phyloP scores from a whole-genome alignment of 1,139 yeast species.

The Lodderomyces parapsilosis region DNA sequence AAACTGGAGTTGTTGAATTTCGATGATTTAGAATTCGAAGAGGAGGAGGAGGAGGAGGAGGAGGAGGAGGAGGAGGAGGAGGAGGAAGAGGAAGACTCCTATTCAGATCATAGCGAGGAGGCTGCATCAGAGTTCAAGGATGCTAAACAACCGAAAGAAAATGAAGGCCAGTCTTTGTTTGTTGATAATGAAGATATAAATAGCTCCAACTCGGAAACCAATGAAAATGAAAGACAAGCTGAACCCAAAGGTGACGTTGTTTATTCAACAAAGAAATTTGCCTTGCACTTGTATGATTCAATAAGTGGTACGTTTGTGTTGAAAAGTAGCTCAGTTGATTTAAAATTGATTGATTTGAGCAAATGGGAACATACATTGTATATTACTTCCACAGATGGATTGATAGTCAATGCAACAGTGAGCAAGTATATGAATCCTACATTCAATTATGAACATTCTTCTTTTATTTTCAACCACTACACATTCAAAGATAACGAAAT shows the following conservation, averaged over 20 bases:
- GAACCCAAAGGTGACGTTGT: slow-evolving; percentile 15
- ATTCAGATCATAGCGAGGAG: slow-evolving; percentile 15
- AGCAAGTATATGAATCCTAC: slow-evolving; percentile 59
- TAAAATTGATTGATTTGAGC: slow-evolving; percentile 46
- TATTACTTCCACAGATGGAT: slow-evolving; percentile 20
- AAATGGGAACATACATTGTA: slow-evolving; percentile 55
- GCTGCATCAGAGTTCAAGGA: slow-evolving; percentile 10
- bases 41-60: slow-evolving; percentile 9
- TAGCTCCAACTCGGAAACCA: not conserved
- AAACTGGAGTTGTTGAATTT: slow-evolving; percentile 22
- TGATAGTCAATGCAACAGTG: slow-evolving; percentile 44
- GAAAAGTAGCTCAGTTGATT: slow-evolving; percentile 26
- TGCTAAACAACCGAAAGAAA: slow-evolving; percentile 8
- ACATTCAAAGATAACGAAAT: slow-evolving; percentile 21
- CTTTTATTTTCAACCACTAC: slow-evolving; percentile 67
- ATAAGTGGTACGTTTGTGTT: slow-evolving; percentile 47
- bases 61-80: slow-evolving; percentile 8
- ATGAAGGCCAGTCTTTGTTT: slow-evolving; percentile 9
- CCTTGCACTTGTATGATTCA: slow-evolving; percentile 58
- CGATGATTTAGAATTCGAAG: slow-evolving; percentile 19
- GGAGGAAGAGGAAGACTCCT: slow-evolving; percentile 10
- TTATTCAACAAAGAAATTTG: slow-evolving; percentile 17
- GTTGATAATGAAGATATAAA: not conserved
- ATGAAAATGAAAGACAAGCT: slow-evolving; percentile 3
- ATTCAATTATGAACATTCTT: slow-evolving; percentile 54